These are phyloP conservation scores for Moelleriella libera DNA, from an alignment of 2,329 filamentous ascomycete genomes.

Conservation along the genomic window DNA sequence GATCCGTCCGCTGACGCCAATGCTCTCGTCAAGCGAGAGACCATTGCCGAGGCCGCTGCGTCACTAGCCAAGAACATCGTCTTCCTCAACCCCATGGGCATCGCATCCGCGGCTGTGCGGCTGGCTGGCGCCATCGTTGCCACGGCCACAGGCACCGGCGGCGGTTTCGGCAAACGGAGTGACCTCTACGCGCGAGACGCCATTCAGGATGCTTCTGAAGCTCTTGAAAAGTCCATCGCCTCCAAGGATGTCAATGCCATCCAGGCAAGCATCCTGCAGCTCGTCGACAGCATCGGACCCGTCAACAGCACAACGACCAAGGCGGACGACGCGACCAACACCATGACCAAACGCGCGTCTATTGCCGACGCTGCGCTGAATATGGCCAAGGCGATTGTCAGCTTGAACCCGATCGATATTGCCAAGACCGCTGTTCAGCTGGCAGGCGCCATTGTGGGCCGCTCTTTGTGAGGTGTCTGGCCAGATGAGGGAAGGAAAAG, in stretches of 20 bases:
- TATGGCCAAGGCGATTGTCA: not conserved
- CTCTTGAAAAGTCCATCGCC: not conserved
- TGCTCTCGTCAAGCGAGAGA: not conserved
- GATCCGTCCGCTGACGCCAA: not conserved
- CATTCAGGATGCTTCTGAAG: not conserved
- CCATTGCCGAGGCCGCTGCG: not conserved
- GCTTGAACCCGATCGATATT: not conserved
- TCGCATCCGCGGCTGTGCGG: not conserved
- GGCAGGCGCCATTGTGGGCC: not conserved
- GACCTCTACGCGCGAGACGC: not conserved
- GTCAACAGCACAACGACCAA: not conserved
- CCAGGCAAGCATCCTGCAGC: not conserved
- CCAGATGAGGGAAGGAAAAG: too few species aligned
- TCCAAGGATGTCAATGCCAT: not conserved
- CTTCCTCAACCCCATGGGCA: not conserved
- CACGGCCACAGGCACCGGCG: too few species aligned
- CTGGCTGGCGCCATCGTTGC: not conserved
- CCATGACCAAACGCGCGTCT: not conserved
- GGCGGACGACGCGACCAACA: not conserved
- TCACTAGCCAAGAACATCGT: not conserved
- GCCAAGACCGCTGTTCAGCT: not conserved
- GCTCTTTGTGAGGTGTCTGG: too few species aligned
- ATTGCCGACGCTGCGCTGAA: not conserved
- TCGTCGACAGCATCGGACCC: not conserved
- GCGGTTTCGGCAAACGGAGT: not conserved